Evolutionary conservation across 495 filamentous ascomycete species (phyloP), one percentile per base, ranked within the genome.

Genomic region (Astrothelium subdiscretum): DNA sequence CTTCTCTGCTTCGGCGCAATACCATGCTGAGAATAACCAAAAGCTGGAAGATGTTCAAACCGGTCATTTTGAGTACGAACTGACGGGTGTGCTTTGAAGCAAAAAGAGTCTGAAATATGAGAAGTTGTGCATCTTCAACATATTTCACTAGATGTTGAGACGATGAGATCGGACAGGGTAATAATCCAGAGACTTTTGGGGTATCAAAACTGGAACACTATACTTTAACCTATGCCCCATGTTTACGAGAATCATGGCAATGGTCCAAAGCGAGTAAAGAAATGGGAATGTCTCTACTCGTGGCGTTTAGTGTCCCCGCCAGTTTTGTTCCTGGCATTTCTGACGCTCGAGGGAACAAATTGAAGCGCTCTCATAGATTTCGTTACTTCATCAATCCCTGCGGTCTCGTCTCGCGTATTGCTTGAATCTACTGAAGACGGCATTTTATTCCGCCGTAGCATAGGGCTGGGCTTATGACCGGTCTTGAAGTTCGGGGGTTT

Each of bases 301-400:
- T 54, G 11, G 5, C 24, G 12, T 27, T 8, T n/a, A 54, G 20
- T 27, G 48, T 54, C 24, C 22, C 20, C 20, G 3, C 6, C 48
- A 54, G 4, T 54, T 29, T 29, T 54, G 29, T 5, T 54, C 48
- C n/a, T 26, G 24, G 48, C 48, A 54, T 29, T 54, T 15, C 48
- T 79, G 29, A 97, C 80, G 67, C 86, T 91, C 15, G 80, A 73
- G 20, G 92, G 92, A 8, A 96, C 84, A 70, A 97, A 91, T 57
- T 85, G 87, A 40, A 97, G 73, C 0, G 87, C 80, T 5, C 89
- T 88, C 90, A 97, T 92, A 3, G 88, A 89, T 31, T 79, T 80
- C n/a, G 85, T 78, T 12, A 96, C 75, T 60, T 85, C 82, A 24
- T 87, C 83, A 72, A 96, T 85, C 26, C 85, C 85, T 27, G 77